Base-by-base conservation (phyloP, 495 filamentous ascomycete species). In the Penicillium antarcticum region DNA sequence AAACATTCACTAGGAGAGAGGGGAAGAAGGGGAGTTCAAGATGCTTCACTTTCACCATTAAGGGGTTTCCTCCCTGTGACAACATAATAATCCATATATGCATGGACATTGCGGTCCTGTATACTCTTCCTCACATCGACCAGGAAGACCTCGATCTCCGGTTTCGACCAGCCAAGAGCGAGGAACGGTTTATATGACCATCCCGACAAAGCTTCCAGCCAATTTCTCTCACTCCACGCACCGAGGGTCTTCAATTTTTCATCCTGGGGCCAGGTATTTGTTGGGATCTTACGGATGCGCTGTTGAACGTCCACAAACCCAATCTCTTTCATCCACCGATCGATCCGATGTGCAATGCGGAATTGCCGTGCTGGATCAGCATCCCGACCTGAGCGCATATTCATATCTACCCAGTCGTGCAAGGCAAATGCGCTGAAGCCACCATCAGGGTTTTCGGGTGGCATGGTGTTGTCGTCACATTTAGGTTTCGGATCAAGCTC, bases 221-320 rank as follows among this genome's bases (percentile, higher is more conserved):
- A 69, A 39, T 74, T 74, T 12, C 49, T 61, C 51, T 76, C 65
- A 21, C 48, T 72, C 69, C 69, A 78, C 29, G 60, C 58, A 2
- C 77, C 80, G 32, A 83, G 56, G 29, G 71, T 64, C 42, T 74
- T 80, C 34, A 79, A 42, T n/a, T 68, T 71, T 10, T 67, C 68
- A 53, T 88, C 79, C 41, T 71, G 71, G 0, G 84, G 73, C 83
- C 86, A 88, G 3, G 72, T 65, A 52, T 82, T 84, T 13, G 77
- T 67, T 3, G 85, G 86, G 2, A 85, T 55, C 62, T 82, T 84
- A 53, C 72, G 72, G 5, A 79, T 45, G 11, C 63, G 60, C 58
- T 85, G 76, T 38, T 80, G 68, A 13, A 89, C 73, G 47, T 88
- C 82, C 10, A 81, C 77, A 46, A 86, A 89, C 0, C 86, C 85